A percentile compares a stretch with the other conserved stretches of the same genome.
phyloP scores from a whole-genome alignment of 768 basidiomycete species.

The Suillus weaverae region DNA sequence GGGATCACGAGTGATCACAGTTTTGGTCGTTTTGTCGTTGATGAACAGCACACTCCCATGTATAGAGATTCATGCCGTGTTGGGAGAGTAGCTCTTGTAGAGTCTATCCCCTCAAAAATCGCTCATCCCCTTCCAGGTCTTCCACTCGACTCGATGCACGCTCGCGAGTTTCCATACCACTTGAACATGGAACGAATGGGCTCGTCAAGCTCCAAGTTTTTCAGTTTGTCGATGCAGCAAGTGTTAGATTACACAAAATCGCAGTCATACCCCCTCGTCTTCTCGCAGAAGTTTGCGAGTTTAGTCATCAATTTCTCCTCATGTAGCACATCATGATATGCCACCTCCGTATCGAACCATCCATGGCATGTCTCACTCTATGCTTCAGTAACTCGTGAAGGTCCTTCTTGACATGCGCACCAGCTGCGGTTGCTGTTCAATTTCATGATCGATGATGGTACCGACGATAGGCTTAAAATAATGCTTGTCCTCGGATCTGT shows the following conservation, averaged over 20 bases:
- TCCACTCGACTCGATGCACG: background rate
- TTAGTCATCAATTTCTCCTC: background rate
- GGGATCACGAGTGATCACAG: background rate
- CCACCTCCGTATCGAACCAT: background rate
- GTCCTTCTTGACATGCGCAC: background rate
- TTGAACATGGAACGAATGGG: conserved; percentile 17
- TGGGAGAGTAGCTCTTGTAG: background rate
- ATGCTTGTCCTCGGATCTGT: background rate
- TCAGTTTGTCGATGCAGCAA: conserved; percentile 13
- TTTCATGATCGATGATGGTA: background rate
- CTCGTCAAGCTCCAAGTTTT: conserved; percentile 16
- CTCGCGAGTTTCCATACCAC: conserved; percentile 11
- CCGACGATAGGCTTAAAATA: conserved; percentile 4
- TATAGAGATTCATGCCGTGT: background rate
- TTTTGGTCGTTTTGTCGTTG: background rate
- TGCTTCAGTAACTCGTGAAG: background rate
- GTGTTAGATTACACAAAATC: conserved; percentile 11
- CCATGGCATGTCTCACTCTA: conserved; percentile 4
- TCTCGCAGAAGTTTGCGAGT: conserved; percentile 5
- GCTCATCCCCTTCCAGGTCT: background rate
- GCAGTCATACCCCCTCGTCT: conserved; percentile 1
- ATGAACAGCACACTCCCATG: background rate
- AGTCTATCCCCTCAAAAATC: background rate
- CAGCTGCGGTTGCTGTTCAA: background rate
- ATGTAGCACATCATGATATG: background rate